Base-by-base conservation (phyloP, 2,329 filamentous ascomycete genomes). In the Apiospora koreana region DNA sequence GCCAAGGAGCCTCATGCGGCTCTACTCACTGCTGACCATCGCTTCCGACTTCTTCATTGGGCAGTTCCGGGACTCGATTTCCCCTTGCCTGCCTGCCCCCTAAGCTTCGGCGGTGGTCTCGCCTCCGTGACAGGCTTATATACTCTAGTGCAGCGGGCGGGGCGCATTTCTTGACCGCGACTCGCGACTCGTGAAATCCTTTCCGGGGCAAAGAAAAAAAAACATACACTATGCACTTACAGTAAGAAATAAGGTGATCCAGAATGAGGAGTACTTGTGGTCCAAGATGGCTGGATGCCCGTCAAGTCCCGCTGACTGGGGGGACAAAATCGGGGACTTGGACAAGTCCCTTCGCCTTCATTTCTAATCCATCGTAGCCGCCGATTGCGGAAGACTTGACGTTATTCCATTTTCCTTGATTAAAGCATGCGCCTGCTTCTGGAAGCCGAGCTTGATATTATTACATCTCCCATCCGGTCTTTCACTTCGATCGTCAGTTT, bases 11-110 rank as follows among this genome's bases (percentile, higher is more conserved):
- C 54, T 38, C 31, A 38, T 62, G 54, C 31, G 31, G 54, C 54
- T 62, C 54, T 62, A 12, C 18, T 14, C 18, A 5, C 31, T 38
- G 54, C 54, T 62, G 54, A 62, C 54, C 54, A 38, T 38, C 54
- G 54, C 54, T n/a, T 62, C 54, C 31, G 54, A 62, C 54, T 62
- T 38, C 54, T 62, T 62, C 31, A 62, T 62, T 62, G 54, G 54
- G 54, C 28, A 62, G 54, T 62, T 3, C 28, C 54, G 18, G 31
- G 54, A 16, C 54, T 23, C 21, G 18, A 14, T 62, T 38, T n/a
- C 28, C 28, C 50, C 21, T 16, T n/a, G n/a, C n/a, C n/a, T n/a
- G n/a, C n/a, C n/a, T n/a, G n/a, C n/a, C n/a, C n/a, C n/a, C n/a
- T n/a, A 38, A 38, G 54, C 54, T 38, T 38, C 54, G 54, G 54